Base-by-base conservation (phyloP, 1,284 basidiomycete genomes). In the Microbotryum saponariae region DNA sequence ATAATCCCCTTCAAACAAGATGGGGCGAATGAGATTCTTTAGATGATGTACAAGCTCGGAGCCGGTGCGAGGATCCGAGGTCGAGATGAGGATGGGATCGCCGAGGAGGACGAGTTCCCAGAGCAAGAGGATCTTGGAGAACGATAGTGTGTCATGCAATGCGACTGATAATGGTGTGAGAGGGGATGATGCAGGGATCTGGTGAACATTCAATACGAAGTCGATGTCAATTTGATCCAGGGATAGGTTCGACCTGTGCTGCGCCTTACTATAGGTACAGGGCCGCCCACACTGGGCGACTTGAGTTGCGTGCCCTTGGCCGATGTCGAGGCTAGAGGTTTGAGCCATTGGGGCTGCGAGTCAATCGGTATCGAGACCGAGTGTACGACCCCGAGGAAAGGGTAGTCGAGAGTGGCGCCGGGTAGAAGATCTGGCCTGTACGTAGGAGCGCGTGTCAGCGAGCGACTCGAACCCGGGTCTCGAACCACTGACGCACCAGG, bases 101-200 rank as follows among this genome's bases (percentile, higher is more conserved):
- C 86, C 88, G 9, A 96, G 79, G 0, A 93, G 80, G 1, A 94
- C 77, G 62, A 91, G 91, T 75, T 96, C 91, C 91, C 92, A 96
- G 58, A 96, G 81, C 2, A 90, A 88, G 88, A 91, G 92, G 10
- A 73, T 44, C n/a, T 64, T 60, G 18, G 64, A 57, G 44, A 66
- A 66, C 9, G 62, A 61, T 7, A 72, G 51, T 6, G 61, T 53
- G 21, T 72, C 73, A 94, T 87, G 80, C 23, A 81, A 76, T 20
- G 96, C 73, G 1, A 88, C 85, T 0, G 88, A 82, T 1, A 86
- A 83, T 4, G 79, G 74, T 7, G 86, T 82, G 0, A 85, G 81
- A 1, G 88, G 82, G 6, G 87, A 79, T 0, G 88, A 87, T 0
- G 89, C 90, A 4, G 94, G 79, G 47, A 93, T 82, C 87, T 91